These are phyloP conservation scores for Epichloe festucae DNA, from an alignment of 2,329 filamentous ascomycete genomes.

Conservation along the genomic window DNA sequence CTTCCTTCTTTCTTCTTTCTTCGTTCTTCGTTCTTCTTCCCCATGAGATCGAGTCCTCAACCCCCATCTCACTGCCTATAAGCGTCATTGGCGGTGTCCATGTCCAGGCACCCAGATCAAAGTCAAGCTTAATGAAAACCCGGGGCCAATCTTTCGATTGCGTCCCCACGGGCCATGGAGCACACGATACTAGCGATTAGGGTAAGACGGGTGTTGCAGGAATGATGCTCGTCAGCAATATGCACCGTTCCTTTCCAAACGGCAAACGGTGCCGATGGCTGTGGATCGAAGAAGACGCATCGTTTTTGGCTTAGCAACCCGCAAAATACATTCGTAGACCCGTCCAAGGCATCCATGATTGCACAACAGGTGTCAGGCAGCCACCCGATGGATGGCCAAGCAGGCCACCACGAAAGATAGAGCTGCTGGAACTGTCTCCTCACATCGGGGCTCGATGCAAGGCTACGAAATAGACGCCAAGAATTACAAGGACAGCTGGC, in stretches of 20 bases:
- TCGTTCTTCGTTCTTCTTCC: too few relatives aligned
- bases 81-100: too few relatives aligned
- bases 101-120: too few relatives aligned
- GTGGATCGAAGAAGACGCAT: background rate
- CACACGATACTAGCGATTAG: too few relatives aligned
- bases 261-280: background rate
- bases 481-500: background rate
- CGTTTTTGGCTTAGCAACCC: background rate
- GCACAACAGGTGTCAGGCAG: background rate
- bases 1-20: too few relatives aligned
- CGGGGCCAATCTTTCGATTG: too few relatives aligned
- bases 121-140: too few relatives aligned
- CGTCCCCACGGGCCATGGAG: too few relatives aligned
- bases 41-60: too few relatives aligned
- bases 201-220: too few relatives aligned
- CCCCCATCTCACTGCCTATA: too few relatives aligned
- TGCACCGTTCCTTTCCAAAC: background rate
- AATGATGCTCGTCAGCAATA: too few relatives aligned
- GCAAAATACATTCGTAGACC: background rate
- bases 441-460: background rate
- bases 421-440: background rate
- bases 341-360: background rate
- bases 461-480: background rate
- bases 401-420: background rate
- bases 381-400: background rate